A percentile compares a stretch with the other conserved stretches of the same genome.
phyloP scores from a whole-genome alignment of 495 filamentous ascomycete genomes.

The Xylaria cubensis region DNA sequence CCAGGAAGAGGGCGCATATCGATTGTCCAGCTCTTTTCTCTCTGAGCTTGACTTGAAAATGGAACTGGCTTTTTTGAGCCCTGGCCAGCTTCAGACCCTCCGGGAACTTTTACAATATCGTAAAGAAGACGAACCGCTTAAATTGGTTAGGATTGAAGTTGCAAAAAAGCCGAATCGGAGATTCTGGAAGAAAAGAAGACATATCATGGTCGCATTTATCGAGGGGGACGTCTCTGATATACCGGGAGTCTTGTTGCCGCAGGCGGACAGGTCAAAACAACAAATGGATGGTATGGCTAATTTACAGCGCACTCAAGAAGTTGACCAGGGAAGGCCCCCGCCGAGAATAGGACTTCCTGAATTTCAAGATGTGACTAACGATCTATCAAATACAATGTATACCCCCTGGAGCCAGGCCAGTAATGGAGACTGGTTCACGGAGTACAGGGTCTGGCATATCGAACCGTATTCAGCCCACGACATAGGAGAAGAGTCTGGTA shows the following conservation, averaged over 20 bases:
- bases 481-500: background rate
- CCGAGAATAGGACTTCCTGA: background rate
- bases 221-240: background rate
- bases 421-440: background rate
- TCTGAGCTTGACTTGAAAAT: background rate
- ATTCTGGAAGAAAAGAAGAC: background rate
- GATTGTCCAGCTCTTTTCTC: background rate
- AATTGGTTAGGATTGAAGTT: background rate
- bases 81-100: constrained; percentile 3
- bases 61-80: constrained; percentile 4
- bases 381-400: background rate
- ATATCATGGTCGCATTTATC: background rate
- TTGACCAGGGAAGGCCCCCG: background rate
- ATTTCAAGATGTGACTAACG: background rate
- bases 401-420: background rate
- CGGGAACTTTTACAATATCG: background rate
- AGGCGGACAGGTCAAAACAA: background rate
- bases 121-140: background rate
- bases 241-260: background rate
- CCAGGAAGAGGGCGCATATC: background rate
- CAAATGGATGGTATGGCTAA: background rate
- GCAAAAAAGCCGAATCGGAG: background rate
- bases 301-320: background rate
- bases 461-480: background rate
- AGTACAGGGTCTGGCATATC: constrained; percentile 5